Base-by-base conservation (phyloP, 345 rosid species). In the Acer negundo region DNA sequence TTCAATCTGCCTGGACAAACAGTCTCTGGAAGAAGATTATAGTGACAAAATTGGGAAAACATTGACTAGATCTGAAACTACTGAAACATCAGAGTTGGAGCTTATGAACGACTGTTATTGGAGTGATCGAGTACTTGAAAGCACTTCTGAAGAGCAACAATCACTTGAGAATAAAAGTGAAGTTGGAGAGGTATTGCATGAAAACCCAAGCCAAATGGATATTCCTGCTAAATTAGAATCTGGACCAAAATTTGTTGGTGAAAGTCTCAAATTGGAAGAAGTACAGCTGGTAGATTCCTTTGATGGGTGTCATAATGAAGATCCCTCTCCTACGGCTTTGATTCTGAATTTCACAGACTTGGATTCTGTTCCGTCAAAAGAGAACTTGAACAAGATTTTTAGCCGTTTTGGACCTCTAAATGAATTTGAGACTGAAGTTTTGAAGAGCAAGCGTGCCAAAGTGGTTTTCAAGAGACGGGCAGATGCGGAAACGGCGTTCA, bases 401-500 rank as follows among this genome's bases (percentile, higher is more conserved):
- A 83, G 90, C 75, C 82, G 78, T 9, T 89, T 84, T 10, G 92
- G 94, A 10, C 81, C 84, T 19, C 64, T 91, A 53, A 77, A 67
- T 51, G 89, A 86, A 68, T 66, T 85, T 0, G 85, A 85, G 84
- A 87, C 94, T 1, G 77, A 73, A 80, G 83, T 90, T 38, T 77
- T 80, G 79, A 86, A 87, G 79, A 82, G 88, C 56, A 86, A 71
- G 66, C 87, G 78, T 59, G 97, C 89, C 40, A 85, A 78, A 76
- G 88, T 93, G 69, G 85, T 93, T 69, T 93, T 89, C 80, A 65
- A 67, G 73, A 88, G 71, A 65, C 74, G 86, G 0, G 86, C 75
- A 62, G 90, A 91, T 58, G 94, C 93, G 59, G 84, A 93, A 84
- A 61, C 82, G 0, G 94, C 97, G 62, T 88, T 88, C 82, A 86